These are phyloP conservation scores for Tuber brumale DNA, from an alignment of 495 filamentous ascomycete species.

Conservation along the genomic window DNA sequence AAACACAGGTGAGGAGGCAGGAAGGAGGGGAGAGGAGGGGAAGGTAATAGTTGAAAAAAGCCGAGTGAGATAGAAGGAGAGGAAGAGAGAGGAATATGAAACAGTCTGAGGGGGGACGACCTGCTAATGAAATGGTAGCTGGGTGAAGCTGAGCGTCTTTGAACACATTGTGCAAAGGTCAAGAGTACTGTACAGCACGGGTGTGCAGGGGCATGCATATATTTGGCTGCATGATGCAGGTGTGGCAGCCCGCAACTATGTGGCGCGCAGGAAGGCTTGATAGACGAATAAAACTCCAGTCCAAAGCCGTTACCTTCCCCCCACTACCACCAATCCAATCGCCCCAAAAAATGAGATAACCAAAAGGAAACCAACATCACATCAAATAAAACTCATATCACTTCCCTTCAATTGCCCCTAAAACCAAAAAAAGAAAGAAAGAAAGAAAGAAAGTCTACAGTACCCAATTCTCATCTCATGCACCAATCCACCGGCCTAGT, in stretches of 20 bases:
- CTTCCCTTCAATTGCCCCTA: not conserved
- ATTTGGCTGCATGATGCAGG: slow-evolving; percentile 12
- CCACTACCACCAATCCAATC: not conserved
- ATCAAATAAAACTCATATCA: slow-evolving; percentile 5
- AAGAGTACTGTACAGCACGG: slow-evolving; percentile 18
- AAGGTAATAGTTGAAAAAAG: not conserved
- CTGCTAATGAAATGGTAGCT: slow-evolving; percentile 1
- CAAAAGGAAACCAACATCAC: not conserved
- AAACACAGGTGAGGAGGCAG: not conserved
- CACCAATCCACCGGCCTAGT: not conserved
- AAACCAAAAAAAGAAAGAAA: not conserved
- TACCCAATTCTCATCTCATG: slow-evolving; percentile 2
- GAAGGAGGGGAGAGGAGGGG: not conserved
- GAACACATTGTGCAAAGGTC: slow-evolving; percentile 6
- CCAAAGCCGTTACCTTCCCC: not conserved
- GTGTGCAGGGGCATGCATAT: slow-evolving; percentile 24
- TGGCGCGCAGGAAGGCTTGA: slow-evolving; percentile 34
- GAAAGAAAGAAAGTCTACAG: not conserved
- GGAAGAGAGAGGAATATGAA: not conserved
- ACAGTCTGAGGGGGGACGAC: not conserved
- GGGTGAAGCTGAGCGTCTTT: not conserved
- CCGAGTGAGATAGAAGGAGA: slow-evolving; percentile 3
- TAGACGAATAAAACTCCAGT: slow-evolving; percentile 16
- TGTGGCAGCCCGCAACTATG: slow-evolving; percentile 21
- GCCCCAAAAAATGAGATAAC: not conserved